These are phyloP conservation scores for Brettanomyces anomalus DNA, from an alignment of 805 yeast genomes.

Conservation along the genomic window DNA sequence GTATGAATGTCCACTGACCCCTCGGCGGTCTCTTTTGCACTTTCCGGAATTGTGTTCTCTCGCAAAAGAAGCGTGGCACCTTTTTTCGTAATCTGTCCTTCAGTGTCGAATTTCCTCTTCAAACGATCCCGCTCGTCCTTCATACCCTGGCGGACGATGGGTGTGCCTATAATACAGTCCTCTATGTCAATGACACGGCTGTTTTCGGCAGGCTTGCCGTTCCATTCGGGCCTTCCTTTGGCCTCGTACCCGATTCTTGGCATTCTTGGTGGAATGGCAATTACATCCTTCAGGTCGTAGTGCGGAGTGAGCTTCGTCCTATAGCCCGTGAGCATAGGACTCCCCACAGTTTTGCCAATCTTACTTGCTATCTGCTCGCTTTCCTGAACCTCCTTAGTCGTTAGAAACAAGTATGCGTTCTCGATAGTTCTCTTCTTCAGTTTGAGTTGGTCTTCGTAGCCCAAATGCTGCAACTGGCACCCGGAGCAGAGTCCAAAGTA, in stretches of 20 bases:
- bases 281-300: constrained; percentile 34
- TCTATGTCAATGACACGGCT: constrained; percentile 73
- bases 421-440: constrained; percentile 66
- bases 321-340: constrained; percentile 71
- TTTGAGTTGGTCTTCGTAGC: constrained; percentile 62
- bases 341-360: constrained; percentile 39
- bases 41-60: constrained; percentile 51
- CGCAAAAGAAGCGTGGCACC: constrained; percentile 85
- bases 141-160: constrained; percentile 67
- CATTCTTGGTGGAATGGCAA: constrained; percentile 2
- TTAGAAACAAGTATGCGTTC: constrained; percentile 68
- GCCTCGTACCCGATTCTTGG: constrained; percentile 88
- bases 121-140: constrained; percentile 55
- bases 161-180: constrained; percentile 86
- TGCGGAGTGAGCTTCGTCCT: constrained; percentile 96
- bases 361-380: constrained; percentile 17
- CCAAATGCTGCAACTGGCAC: constrained; percentile 81
- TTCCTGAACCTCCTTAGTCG: constrained; percentile 10
- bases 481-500: constrained; percentile 94
- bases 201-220: constrained; percentile 15
- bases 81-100: constrained; percentile 30
- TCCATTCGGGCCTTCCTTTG: constrained; percentile 65
- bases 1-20: constrained; percentile 22
- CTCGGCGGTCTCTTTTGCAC: constrained; percentile 29
- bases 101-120: constrained; percentile 23